Conservation (phyloP, 352 stramenopile species). For the Pythium guiyangense region DNA sequence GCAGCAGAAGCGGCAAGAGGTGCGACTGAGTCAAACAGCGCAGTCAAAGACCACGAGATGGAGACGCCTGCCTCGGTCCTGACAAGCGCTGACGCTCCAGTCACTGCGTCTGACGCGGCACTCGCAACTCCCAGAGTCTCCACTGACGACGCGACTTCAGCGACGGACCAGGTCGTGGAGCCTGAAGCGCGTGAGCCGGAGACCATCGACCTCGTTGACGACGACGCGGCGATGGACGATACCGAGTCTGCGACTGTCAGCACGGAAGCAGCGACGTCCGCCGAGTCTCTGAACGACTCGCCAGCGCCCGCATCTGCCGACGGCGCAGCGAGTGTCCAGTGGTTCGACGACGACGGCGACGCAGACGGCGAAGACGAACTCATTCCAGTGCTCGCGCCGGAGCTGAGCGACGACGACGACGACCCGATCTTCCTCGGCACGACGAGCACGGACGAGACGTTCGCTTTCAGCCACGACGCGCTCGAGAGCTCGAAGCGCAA, state of each 20-base stretch:
- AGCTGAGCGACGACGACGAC: slow-evolving; percentile 8
- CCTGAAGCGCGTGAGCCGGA: no score
- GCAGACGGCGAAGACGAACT: slow-evolving; percentile 6
- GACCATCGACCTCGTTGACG: no score
- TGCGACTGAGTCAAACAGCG: no score
- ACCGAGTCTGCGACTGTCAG: not conserved
- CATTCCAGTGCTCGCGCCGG: slow-evolving; percentile 7
- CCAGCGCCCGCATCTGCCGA: no score
- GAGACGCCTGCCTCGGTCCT: not conserved
- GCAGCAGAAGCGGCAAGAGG: no score
- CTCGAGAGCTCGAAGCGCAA: slow-evolving; percentile 6
- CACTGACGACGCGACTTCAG: not conserved
- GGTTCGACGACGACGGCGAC: slow-evolving; percentile 10
- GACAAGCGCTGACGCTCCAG: not conserved
- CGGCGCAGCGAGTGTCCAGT: slow-evolving; percentile 5
- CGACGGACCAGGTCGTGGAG: no score
- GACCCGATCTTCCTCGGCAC: slow-evolving; percentile 10
- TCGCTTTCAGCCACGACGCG: not conserved
- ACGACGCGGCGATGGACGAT: not conserved
- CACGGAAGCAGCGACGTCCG: no score
- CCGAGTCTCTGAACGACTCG: not conserved
- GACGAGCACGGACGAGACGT: not conserved
- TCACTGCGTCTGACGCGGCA: not conserved
- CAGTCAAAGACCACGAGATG: no score
- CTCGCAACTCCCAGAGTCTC: no score